Evolutionary conservation across 139 green algal genomes (phyloP), one percentile per base, ranked within the genome.

Genomic region (Nannochloris sp.): DNA sequence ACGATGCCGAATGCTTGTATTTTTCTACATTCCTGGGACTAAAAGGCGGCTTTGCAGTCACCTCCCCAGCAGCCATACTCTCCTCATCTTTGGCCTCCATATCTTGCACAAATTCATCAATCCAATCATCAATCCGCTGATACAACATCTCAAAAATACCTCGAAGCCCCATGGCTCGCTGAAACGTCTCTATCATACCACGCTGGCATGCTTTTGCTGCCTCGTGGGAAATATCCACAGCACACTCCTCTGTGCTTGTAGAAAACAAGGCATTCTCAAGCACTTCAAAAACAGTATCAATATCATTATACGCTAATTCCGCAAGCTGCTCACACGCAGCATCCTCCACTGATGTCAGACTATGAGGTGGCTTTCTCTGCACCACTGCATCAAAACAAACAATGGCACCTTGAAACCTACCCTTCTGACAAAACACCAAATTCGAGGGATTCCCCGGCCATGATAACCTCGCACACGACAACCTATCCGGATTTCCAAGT

Each of bases 71-170:
- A 61, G 26, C 9, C n/a, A 45, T 28, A 23, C n/a, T 53, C 5
- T 46, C 25, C 14, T 56, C 60, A 12, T 58, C 29, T 16, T 11
- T 50, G 14, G 40, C 16, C 51, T 70, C 67, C 11, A 89, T 72
- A 62, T 89, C 83, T 6, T 56, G 49, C 1, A 89, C 63, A 67
- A 87, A 87, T 20, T 80, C 77, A 26, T 73, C 43, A 9, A 90
- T 82, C 77, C 76, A 87, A 5, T 82, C 76, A 25, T 46, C 57
- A 23, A 86, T 67, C 40, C 77, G 69, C 29, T 79, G 67, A 59
- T 82, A 81, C 72, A 92, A 83, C 87, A 94, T 95, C 56, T 95
- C 87, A 40, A 93, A 56, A 28, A 95, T 68, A 2, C 79, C 79
- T 63, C 81, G 80, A 26, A 85, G 55, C 40, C 29, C 63, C 44